A percentile compares a stretch with the other conserved stretches of the same genome.
These are phyloP conservation scores for Cadophora sp. DNA, from an alignment of 2,329 filamentous ascomycete genomes.

Conservation along the genomic window DNA sequence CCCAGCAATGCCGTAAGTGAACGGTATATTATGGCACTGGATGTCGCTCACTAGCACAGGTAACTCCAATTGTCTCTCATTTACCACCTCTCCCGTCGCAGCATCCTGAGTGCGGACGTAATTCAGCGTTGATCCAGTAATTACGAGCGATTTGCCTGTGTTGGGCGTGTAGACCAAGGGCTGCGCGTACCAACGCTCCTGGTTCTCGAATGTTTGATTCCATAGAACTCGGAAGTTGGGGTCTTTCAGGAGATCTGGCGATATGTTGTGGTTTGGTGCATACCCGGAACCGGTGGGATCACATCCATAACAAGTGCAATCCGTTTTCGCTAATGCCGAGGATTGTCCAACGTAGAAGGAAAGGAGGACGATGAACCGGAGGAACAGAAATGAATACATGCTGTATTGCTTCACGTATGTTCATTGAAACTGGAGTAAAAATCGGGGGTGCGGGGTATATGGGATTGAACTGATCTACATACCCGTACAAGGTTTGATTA, in stretches of 20 bases:
- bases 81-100: background rate
- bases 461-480: background rate
- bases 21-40: background rate
- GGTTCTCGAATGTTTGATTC: background rate
- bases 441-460: background rate
- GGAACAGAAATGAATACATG: background rate
- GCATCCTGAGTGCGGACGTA: background rate
- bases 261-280: background rate
- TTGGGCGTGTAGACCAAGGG: background rate
- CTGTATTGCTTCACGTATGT: background rate
- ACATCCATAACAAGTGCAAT: background rate
- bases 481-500: background rate
- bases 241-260: background rate
- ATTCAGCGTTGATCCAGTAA: background rate
- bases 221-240: background rate
- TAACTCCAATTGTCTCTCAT: background rate
- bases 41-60: background rate
- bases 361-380: background rate
- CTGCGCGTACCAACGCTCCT: background rate
- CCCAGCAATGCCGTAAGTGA: background rate
- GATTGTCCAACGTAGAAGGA: background rate
- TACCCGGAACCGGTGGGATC: background rate
- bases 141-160: background rate
- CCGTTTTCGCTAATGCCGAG: background rate
- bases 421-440: background rate